Evolutionary conservation across 1,284 basidiomycete species (phyloP), one percentile per base, ranked within the genome.

Genomic region (Heterobasidion parviporum): DNA sequence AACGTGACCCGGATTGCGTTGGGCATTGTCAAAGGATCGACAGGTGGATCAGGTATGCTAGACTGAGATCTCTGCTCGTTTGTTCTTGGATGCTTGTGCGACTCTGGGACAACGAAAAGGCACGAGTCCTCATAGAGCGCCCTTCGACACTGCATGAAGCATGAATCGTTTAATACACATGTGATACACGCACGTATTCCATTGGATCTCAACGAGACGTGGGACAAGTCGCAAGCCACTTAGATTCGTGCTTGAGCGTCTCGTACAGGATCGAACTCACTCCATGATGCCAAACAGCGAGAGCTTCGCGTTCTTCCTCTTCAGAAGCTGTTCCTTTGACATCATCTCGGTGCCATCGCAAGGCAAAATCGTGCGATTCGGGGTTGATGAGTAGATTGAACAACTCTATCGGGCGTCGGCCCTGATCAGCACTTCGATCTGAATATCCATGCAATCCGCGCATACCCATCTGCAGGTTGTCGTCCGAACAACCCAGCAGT

Each of bases 311-410:
- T 64, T 93, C 91, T 62, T 92, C 85, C 10, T 83, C 80, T n/a
- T 74, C 68, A 0, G 74, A 77, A 0, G 85, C 86, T 33, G 76
- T 74, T 59, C 83, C 83, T 52, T 72, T 73, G 12, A 93, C 78
- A 68, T 92, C 90, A 62, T 93, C 91, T 2, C 90, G 78, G 68
- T 93, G 90, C 89, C 91, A 93, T 46, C 86, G 75, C 50, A 93
- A 73, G 0, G 89, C 86, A 65, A 92, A 93, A 50, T 83, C 75
- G 60, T 83, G 81, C 8, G 67, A 61, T 3, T 71, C 56, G 1
- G 87, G 87, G 64, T 89, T 85, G 57, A 89, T 83, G 54, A 89
- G 72, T 41, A 89, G 63, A 64, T 87, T 88, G 67, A 87, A 87
- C n/a, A 88, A 68, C 63, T 89, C 87, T 86, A 16, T n/a, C 18